Evolutionary conservation across 2,329 filamentous ascomycete genomes (phyloP).

Genomic region (Xylaria sp.): DNA sequence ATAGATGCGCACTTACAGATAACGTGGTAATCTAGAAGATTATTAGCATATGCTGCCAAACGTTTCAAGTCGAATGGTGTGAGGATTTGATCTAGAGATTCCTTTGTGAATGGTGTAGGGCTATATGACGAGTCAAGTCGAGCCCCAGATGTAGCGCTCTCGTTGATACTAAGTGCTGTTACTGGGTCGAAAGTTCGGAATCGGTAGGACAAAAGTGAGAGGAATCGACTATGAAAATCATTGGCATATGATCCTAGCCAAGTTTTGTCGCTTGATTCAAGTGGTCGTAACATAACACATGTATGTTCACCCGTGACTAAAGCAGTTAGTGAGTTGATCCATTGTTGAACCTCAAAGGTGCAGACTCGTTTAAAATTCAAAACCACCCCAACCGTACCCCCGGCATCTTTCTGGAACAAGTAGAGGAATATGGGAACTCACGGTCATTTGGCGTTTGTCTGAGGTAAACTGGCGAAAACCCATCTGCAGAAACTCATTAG

Average conservation of each 20-base stretch:
- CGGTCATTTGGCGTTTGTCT: constrained; percentile 91
- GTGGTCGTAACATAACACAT: constrained; percentile 91
- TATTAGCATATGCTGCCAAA: constrained; percentile 92
- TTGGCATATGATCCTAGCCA: constrained; percentile 92
- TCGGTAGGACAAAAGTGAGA: constrained; percentile 87
- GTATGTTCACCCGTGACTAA: constrained; percentile 90
- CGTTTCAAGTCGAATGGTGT: constrained; percentile 95
- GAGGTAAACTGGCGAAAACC: constrained; percentile 89
- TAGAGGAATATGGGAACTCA: too few species aligned
- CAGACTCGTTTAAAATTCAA: background rate
- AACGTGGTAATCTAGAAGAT: constrained; percentile 97
- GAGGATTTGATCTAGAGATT: constrained; percentile 76
- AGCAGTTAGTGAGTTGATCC: constrained; percentile 1
- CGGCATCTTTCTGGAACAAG: background rate
- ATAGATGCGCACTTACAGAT: constrained; percentile 54
- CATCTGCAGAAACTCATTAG: constrained; percentile 43
- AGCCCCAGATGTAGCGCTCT: constrained; percentile 77
- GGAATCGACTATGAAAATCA: constrained; percentile 94
- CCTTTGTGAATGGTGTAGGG: constrained; percentile 67
- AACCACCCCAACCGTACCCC: too few species aligned
- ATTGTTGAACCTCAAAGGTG: background rate
- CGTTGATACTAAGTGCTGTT: constrained; percentile 84
- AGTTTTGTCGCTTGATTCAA: constrained; percentile 67
- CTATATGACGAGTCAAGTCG: constrained; percentile 65
- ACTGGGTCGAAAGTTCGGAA: constrained; percentile 82